Evolutionary conservation across 257 asterid genomes (phyloP).

Genomic region (Petunia axillaris): DNA sequence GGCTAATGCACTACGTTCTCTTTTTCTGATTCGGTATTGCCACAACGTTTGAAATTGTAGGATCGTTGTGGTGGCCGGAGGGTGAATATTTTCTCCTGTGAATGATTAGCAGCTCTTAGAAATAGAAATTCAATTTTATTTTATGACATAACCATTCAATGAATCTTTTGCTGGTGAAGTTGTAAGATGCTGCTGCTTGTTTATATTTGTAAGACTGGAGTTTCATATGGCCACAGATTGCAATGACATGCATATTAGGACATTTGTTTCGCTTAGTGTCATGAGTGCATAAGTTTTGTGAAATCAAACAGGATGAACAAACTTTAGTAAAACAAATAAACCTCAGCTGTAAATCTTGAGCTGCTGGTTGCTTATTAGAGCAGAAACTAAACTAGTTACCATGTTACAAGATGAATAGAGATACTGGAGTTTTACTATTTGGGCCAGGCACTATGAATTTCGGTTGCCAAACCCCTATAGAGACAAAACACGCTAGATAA

Average conservation of each 20-base stretch:
- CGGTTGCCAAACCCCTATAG: too few species aligned
- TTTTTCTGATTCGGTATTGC: not conserved
- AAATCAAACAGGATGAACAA: too few species aligned
- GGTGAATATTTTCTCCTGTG: not conserved
- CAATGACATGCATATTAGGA: constrained; percentile 6
- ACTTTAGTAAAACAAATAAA: too few species aligned
- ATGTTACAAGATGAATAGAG: too few species aligned
- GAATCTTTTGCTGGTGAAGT: constrained; percentile 19
- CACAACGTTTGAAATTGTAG: not conserved
- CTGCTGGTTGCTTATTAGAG: too few species aligned
- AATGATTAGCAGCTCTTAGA: constrained; percentile 19
- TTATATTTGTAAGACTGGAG: not conserved
- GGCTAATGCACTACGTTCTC: not conserved
- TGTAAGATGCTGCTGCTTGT: constrained; percentile 3
- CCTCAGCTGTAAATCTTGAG: too few species aligned
- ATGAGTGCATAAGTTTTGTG: too few species aligned
- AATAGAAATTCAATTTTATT: constrained; percentile 11
- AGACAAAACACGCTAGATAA: too few species aligned
- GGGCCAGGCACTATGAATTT: too few species aligned
- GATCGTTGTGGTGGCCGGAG: not conserved
- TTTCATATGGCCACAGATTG: constrained; percentile 15
- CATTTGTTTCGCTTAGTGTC: not conserved
- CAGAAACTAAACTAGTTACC: too few species aligned
- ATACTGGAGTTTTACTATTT: too few species aligned
- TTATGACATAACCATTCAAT: constrained; percentile 4